A percentile compares a stretch with the other conserved stretches of the same genome.
These are phyloP conservation scores for Solanum gracilifrons DNA, from an alignment of 257 asterid genomes.

Conservation along the genomic window DNA sequence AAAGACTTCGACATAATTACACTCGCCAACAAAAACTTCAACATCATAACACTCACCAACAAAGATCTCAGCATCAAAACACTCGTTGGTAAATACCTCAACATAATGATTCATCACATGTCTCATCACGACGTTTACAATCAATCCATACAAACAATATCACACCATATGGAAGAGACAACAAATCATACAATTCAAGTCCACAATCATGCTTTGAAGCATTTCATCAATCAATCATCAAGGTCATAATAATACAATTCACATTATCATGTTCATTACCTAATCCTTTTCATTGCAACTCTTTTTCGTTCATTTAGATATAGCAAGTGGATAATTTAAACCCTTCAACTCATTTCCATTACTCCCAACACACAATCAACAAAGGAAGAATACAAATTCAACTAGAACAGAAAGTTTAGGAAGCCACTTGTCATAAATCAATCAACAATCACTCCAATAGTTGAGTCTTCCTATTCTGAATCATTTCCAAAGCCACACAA, in stretches of 20 bases:
- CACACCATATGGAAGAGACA: neutral
- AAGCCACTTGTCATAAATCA: too few relatives aligned
- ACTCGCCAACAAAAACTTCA: neutral
- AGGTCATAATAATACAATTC: neutral
- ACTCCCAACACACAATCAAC: neutral
- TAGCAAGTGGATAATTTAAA: neutral
- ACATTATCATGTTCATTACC: neutral
- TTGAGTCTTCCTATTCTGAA: neutral
- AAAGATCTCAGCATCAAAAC: neutral
- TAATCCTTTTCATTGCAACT: neutral
- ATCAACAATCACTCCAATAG: too few relatives aligned
- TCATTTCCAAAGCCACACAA: neutral
- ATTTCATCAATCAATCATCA: neutral
- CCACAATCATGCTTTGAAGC: neutral
- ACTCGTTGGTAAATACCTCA: neutral
- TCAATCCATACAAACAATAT: neutral
- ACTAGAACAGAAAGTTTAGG: too few relatives aligned
- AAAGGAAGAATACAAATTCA: neutral
- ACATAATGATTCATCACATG: neutral
- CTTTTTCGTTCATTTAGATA: neutral
- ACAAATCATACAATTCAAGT: neutral
- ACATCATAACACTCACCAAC: neutral
- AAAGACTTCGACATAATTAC: neutral
- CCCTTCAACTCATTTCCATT: neutral
- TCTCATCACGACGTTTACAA: too few relatives aligned